Conservation (phyloP, 2,329 filamentous ascomycete genomes). For the Diaporthe sp. region DNA sequence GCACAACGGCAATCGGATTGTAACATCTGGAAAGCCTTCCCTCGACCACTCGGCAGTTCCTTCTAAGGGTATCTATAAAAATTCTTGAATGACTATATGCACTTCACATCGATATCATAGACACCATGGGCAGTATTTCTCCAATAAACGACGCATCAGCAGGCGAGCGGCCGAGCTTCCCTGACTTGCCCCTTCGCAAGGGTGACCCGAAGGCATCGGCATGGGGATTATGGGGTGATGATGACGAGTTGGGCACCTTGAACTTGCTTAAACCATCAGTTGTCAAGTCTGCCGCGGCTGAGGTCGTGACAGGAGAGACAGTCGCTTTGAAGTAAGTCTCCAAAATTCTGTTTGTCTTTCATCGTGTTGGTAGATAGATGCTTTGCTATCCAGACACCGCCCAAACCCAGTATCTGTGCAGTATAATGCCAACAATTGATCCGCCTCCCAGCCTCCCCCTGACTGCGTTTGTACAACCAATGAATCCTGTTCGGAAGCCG, state of each 20-base stretch:
- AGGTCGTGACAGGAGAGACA: constrained; percentile 13
- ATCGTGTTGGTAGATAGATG: too few species aligned
- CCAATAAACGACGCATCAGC: background rate
- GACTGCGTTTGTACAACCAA: constrained; percentile 14
- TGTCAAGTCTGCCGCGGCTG: constrained; percentile 31
- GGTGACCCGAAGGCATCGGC: background rate
- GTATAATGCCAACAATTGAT: background rate
- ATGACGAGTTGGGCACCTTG: constrained; percentile 35
- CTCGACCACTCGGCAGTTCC: too few species aligned
- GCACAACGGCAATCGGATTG: too few species aligned
- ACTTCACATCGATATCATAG: background rate
- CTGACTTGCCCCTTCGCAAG: background rate
- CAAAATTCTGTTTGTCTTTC: too few species aligned
- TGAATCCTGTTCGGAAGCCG: background rate
- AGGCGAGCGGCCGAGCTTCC: background rate
- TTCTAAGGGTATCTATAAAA: too few species aligned
- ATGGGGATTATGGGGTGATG: constrained; percentile 17
- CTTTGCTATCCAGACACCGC: too few species aligned
- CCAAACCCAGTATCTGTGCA: background rate
- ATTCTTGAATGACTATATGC: too few species aligned
- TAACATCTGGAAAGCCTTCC: background rate
- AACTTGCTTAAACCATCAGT: constrained; percentile 39
- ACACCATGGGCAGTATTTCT: background rate
- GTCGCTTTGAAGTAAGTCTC: background rate
- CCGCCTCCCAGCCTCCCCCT: constrained; percentile 27